These are phyloP conservation scores for Russula virescens DNA, from an alignment of 768 basidiomycete genomes.

Conservation along the genomic window DNA sequence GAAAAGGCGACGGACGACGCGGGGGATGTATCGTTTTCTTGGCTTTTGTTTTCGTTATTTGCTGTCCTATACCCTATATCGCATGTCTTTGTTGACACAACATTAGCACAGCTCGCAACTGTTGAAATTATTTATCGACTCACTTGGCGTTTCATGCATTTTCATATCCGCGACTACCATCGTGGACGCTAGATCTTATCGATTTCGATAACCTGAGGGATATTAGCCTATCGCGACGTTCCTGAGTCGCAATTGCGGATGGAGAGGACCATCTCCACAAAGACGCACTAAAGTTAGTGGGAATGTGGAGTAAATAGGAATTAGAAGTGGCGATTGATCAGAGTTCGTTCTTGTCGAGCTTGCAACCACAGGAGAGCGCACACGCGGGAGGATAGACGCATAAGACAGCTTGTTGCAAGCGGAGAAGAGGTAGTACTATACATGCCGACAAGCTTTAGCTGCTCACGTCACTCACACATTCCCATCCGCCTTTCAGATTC, in stretches of 20 bases:
- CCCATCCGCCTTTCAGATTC: conserved; percentile 90
- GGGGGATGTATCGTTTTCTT: background rate
- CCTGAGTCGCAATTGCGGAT: too few species aligned
- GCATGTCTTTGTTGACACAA: too few species aligned
- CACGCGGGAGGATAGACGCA: background rate
- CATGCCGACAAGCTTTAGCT: conserved; percentile 44
- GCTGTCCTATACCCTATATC: too few species aligned
- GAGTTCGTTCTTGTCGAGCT: background rate
- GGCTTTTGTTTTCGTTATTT: background rate
- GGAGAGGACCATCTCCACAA: too few species aligned
- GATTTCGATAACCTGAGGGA: too few species aligned
- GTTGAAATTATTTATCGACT: background rate
- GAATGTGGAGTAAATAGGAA: background rate
- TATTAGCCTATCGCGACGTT: too few species aligned
- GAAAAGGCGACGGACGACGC: background rate
- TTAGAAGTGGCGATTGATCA: background rate
- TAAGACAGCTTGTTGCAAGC: conserved; percentile 5
- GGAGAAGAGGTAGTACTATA: conserved; percentile 10
- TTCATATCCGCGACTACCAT: too few species aligned
- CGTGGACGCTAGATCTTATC: too few species aligned
- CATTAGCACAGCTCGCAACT: too few species aligned
- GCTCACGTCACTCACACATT: conserved; percentile 93
- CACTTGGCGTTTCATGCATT: background rate
- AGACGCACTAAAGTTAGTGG: background rate
- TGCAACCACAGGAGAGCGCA: background rate